Conservation (phyloP, 2,329 filamentous ascomycete genomes). For the Cercospora janseana region DNA sequence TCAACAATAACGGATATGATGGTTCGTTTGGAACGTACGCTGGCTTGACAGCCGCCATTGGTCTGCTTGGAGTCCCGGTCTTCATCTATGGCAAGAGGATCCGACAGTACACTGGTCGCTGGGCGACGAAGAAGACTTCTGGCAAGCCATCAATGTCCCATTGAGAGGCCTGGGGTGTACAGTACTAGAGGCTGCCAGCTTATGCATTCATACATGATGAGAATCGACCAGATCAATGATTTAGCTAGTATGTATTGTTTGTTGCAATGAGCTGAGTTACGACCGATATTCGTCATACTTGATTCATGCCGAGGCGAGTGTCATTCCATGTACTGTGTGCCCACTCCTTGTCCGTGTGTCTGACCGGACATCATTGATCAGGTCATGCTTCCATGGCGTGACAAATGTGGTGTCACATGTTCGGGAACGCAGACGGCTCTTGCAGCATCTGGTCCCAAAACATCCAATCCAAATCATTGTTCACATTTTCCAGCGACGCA, state of each 20-base stretch:
- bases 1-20: constrained; percentile 36
- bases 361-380: neutral
- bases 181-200: neutral
- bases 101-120: constrained; percentile 35
- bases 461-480: constrained; percentile 22
- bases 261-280: neutral
- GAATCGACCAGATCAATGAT: neutral
- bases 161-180: constrained; percentile 3
- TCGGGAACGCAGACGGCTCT: constrained; percentile 15
- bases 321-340: neutral
- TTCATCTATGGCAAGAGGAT: constrained; percentile 38
- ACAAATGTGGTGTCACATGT: neutral
- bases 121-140: constrained; percentile 26
- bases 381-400: neutral
- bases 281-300: neutral
- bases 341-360: neutral
- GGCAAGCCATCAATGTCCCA: constrained; percentile 25
- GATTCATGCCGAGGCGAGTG: neutral
- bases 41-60: constrained; percentile 35
- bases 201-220: neutral
- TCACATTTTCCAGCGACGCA: constrained; percentile 8
- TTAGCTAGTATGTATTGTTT: neutral
- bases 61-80: constrained; percentile 34
- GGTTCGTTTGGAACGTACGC: constrained; percentile 37
- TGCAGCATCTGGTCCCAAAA: constrained; percentile 24